phyloP scores from a whole-genome alignment of 2,329 filamentous ascomycete genomes.

The Colletotrichum chlorophyti region DNA sequence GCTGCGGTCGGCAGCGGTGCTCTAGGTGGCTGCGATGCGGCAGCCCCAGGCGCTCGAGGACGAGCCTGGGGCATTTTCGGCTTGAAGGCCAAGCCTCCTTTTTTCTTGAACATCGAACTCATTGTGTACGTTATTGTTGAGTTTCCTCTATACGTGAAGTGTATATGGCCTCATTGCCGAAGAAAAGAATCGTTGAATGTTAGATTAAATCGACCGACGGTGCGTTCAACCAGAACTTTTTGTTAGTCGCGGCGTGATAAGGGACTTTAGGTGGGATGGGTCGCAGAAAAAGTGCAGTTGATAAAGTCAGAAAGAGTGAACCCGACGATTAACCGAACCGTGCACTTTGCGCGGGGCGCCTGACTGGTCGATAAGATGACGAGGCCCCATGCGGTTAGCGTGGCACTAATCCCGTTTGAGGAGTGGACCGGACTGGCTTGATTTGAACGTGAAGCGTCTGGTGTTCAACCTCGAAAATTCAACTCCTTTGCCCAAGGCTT shows the following conservation, averaged over 20 bases:
- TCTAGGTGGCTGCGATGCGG: conserved; percentile 42
- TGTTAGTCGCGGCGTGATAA: conserved; percentile 6
- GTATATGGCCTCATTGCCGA: conserved; percentile 5
- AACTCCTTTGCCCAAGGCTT: conserved; percentile 24
- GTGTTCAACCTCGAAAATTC: conserved; percentile 48
- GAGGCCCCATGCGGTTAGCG: conserved; percentile 39
- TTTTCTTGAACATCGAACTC: conserved; percentile 74
- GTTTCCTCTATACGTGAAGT: neutral
- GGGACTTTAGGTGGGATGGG: conserved; percentile 3
- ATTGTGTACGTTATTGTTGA: conserved; percentile 49
- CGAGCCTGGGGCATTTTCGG: conserved; percentile 69
- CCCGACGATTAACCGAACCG: conserved; percentile 23
- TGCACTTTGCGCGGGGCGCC: conserved; percentile 17
- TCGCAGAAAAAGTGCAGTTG: conserved; percentile 11
- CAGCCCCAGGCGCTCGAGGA: conserved; percentile 52
- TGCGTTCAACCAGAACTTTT: conserved; percentile 2
- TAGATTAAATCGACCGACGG: neutral
- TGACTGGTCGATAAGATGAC: conserved; percentile 39
- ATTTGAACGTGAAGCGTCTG: conserved; percentile 37
- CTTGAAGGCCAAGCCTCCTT: conserved; percentile 68
- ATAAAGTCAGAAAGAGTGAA: neutral
- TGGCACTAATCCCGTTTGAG: conserved; percentile 43
- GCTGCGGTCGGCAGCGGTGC: conserved; percentile 23
- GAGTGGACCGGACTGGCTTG: conserved; percentile 41
- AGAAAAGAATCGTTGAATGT: neutral